These are phyloP conservation scores for Crotalaria pallida DNA, from an alignment of 306 rosid species.

Conservation along the genomic window DNA sequence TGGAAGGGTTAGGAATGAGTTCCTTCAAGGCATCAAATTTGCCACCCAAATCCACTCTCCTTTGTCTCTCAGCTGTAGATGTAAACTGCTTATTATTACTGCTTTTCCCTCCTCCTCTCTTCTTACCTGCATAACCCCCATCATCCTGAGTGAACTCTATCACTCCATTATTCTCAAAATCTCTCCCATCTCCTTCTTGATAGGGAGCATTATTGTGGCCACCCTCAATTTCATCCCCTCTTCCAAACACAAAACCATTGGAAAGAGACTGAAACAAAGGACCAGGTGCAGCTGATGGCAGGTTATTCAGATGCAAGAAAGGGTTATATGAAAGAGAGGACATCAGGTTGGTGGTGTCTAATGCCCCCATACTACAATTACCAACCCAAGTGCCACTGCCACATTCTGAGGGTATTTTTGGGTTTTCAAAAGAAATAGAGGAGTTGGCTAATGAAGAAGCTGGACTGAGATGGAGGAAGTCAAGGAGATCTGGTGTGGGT, in stretches of 20 bases:
- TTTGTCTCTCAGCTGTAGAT: conserved; percentile 42
- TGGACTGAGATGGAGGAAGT: conserved; percentile 48
- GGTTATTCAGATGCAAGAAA: conserved; percentile 53
- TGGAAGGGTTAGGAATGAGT: conserved; percentile 63
- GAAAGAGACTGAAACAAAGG: conserved; percentile 45
- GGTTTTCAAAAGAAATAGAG: conserved; percentile 44
- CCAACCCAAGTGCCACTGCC: background rate
- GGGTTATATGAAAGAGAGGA: conserved; percentile 42
- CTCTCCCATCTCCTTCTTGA: conserved; percentile 40
- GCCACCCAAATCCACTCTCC: conserved; percentile 50
- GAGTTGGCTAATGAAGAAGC: conserved; percentile 35
- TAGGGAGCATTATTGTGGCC: conserved; percentile 32
- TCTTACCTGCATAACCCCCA: conserved; percentile 30
- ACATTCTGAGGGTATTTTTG: conserved; percentile 1
- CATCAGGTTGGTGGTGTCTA: conserved; percentile 22
- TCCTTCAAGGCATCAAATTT: conserved; percentile 40
- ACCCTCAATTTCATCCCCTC: conserved; percentile 38
- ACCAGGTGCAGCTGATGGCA: conserved; percentile 51
- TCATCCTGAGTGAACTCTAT: conserved; percentile 40
- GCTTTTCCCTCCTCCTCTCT: conserved; percentile 44
- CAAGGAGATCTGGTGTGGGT: conserved; percentile 58
- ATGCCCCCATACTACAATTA: conserved; percentile 6
- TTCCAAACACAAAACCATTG: conserved; percentile 33
- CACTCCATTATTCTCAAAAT: conserved; percentile 47
- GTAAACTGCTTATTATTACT: conserved; percentile 37